Evolutionary conservation across 106 monocot genomes (phyloP).

Genomic region (Allium fistulosum): DNA sequence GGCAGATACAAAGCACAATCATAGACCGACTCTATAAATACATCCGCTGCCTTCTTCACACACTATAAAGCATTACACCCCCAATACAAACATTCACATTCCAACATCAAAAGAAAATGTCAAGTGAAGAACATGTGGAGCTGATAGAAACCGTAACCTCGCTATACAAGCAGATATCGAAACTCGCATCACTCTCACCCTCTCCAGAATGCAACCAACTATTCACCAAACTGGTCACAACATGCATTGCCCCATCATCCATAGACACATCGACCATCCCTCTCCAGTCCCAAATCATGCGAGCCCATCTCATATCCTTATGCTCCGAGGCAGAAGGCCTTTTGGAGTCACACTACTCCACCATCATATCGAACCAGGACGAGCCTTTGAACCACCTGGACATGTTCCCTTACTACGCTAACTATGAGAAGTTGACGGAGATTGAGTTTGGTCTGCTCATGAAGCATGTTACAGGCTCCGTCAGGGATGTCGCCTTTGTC

Average conservation of each 20-base stretch:
- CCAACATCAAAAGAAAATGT: not conserved
- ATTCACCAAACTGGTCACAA: conserved; percentile 61
- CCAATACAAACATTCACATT: not conserved
- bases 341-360: conserved; percentile 63
- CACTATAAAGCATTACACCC: no score
- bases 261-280: conserved; percentile 45
- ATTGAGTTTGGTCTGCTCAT: conserved; percentile 41
- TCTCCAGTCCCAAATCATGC: conserved; percentile 24
- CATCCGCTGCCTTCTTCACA: no score
- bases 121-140: conserved; percentile 5
- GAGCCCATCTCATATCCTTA: conserved; percentile 48
- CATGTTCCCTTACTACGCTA: conserved; percentile 69
- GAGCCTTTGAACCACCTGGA: conserved; percentile 26
- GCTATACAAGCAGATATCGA: conserved; percentile 38
- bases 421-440: conserved; percentile 50
- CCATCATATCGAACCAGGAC: conserved; percentile 24
- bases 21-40: no score
- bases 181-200: conserved; percentile 55
- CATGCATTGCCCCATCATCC: conserved; percentile 60
- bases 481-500: conserved; percentile 45
- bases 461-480: conserved; percentile 12
- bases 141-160: conserved; percentile 10
- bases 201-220: conserved; percentile 46
- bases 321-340: conserved; percentile 63
- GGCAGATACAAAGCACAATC: no score